phyloP scores from a whole-genome alignment of 148 eudicot species.

The Arbutus unedo region DNA sequence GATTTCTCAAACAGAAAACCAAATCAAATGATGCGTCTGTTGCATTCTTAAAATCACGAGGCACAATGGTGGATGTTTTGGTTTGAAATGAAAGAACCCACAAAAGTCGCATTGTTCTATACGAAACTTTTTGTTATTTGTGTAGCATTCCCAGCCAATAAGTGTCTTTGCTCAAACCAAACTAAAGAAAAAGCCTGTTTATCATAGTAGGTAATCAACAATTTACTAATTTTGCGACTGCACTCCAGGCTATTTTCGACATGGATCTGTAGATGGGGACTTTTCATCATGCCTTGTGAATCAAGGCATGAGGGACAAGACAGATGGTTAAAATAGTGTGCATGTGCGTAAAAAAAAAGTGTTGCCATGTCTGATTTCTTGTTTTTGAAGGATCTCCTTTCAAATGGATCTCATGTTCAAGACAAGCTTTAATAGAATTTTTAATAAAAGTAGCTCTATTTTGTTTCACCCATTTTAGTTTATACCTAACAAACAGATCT shows the following conservation, averaged over 20 bases:
- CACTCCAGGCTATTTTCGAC: too few species aligned
- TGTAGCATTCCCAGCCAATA: background rate
- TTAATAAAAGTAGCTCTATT: background rate
- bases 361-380: conserved; percentile 7
- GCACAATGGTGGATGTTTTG: background rate
- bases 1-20: background rate
- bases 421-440: background rate
- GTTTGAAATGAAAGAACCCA: background rate
- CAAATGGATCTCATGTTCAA: background rate
- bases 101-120: background rate
- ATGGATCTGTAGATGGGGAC: background rate
- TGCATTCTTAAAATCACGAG: background rate
- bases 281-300: background rate
- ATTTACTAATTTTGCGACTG: background rate
- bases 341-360: background rate
- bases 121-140: background rate
- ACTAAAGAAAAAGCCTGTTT: background rate
- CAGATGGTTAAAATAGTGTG: background rate
- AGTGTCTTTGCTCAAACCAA: background rate
- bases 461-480: background rate
- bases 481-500: background rate
- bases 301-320: too few species aligned
- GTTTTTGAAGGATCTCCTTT: background rate
- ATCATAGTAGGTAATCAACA: background rate
- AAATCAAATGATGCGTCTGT: background rate